Evolutionary conservation across 1,284 basidiomycete species (phyloP).

Genomic region (Meira miltonrushii): DNA sequence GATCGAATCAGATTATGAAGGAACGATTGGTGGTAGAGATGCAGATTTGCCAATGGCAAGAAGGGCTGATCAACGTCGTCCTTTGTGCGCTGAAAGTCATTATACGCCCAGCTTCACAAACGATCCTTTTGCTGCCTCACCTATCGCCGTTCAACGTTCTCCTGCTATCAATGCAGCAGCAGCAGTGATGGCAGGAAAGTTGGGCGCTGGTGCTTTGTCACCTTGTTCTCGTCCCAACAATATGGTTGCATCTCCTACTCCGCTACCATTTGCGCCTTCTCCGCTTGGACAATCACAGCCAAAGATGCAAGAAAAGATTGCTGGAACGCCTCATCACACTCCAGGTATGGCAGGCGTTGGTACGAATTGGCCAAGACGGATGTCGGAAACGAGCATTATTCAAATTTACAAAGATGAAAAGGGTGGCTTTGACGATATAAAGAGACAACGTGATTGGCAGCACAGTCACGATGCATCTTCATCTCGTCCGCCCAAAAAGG

Average conservation of each 20-base stretch:
- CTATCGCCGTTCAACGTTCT: background rate
- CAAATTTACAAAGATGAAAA: background rate
- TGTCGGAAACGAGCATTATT: background rate
- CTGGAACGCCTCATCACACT: slow-evolving; percentile 12
- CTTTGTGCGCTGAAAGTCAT: too few species aligned
- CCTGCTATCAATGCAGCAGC: background rate
- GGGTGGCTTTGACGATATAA: background rate
- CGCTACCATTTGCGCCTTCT: too few species aligned
- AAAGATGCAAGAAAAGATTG: too few species aligned
- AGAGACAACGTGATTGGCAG: background rate
- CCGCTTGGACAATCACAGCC: too few species aligned
- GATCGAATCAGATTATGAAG: slow-evolving; percentile 39
- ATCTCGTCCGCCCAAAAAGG: background rate
- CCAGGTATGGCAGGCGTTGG: slow-evolving; percentile 16
- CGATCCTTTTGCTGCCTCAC: background rate
- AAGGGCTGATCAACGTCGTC: slow-evolving; percentile 18
- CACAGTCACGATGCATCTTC: too few species aligned
- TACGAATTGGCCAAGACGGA: background rate
- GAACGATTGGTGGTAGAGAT: slow-evolving; percentile 36
- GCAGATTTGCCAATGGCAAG: slow-evolving; percentile 33
- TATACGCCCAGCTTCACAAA: too few species aligned
- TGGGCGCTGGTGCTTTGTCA: background rate
- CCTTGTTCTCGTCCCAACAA: too few species aligned
- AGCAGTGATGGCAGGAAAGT: background rate
- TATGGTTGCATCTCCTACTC: too few species aligned